These are phyloP conservation scores for Calonectria pseudoreteaudii DNA, from an alignment of 2,329 filamentous ascomycete species.

Conservation along the genomic window DNA sequence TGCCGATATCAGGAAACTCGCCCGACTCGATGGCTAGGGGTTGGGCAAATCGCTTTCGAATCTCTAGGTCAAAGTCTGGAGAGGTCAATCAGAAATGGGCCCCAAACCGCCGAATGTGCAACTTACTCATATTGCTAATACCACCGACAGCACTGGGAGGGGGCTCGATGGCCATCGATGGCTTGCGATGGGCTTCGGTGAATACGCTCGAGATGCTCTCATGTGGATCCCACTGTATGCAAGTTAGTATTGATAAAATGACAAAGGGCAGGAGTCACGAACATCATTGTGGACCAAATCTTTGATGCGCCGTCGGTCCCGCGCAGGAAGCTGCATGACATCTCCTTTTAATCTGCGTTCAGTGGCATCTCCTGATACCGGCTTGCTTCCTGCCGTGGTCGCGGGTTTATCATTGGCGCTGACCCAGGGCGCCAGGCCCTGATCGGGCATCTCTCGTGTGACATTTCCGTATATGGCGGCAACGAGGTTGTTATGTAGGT, in stretches of 20 bases:
- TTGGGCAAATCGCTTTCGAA: slow-evolving; percentile 73
- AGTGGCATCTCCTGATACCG: slow-evolving; percentile 72
- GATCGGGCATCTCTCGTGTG: slow-evolving; percentile 75
- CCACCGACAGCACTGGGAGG: slow-evolving; percentile 76
- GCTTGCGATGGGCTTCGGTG: slow-evolving; percentile 60
- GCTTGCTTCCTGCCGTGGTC: slow-evolving; percentile 68
- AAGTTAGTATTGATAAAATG: slow-evolving; percentile 31
- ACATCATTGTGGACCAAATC: slow-evolving; percentile 73
- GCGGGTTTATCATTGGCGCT: slow-evolving; percentile 77
- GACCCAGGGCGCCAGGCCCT: slow-evolving; percentile 77
- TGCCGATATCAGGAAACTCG: slow-evolving; percentile 75
- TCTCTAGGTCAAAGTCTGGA: slow-evolving; percentile 74
- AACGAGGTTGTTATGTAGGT: slow-evolving; percentile 76
- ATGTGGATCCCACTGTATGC: slow-evolving; percentile 63
- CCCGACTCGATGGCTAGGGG: slow-evolving; percentile 75
- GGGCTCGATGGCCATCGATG: slow-evolving; percentile 66
- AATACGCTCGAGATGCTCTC: slow-evolving; percentile 66
- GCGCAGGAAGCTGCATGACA: slow-evolving; percentile 76
- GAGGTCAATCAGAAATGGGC: slow-evolving; percentile 32
- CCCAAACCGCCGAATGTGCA: background rate
- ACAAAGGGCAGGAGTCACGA: slow-evolving; percentile 42
- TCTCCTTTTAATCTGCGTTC: slow-evolving; percentile 75
- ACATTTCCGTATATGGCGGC: slow-evolving; percentile 77
- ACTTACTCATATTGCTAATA: slow-evolving; percentile 83
- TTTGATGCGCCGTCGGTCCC: slow-evolving; percentile 75